Evolutionary conservation across 2,329 filamentous ascomycete genomes (phyloP).

Genomic region (Venturia aucupariae): DNA sequence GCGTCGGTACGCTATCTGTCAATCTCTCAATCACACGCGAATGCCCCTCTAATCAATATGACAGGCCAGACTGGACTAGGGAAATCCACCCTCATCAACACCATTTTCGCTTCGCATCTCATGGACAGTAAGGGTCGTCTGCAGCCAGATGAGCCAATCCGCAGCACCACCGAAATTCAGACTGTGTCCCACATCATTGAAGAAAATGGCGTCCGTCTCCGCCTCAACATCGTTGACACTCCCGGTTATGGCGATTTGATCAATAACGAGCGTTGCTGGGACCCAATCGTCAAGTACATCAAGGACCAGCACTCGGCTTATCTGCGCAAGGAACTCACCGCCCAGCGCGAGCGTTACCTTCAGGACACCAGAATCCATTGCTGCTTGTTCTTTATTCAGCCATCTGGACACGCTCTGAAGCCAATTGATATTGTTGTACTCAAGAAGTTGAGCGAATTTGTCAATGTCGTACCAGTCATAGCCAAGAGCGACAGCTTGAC

Average conservation of each 20-base stretch:
- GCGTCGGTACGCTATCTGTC: slow-evolving; percentile 66
- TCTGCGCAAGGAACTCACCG: slow-evolving; percentile 97
- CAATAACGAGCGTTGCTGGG: slow-evolving; percentile 99
- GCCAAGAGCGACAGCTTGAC: slow-evolving; percentile 97
- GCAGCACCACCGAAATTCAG: slow-evolving; percentile 96
- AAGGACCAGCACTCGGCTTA: slow-evolving; percentile 99
- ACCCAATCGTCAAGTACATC: slow-evolving; percentile 99
- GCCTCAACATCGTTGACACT: slow-evolving; percentile 98
- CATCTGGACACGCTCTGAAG: slow-evolving; percentile 95
- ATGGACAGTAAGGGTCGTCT: slow-evolving; percentile 98
- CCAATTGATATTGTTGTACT: slow-evolving; percentile 98
- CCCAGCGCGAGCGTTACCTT: slow-evolving; percentile 97
- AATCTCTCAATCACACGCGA: neutral
- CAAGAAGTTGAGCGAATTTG: slow-evolving; percentile 98
- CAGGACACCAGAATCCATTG: slow-evolving; percentile 99
- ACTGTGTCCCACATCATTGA: slow-evolving; percentile 97
- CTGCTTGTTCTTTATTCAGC: slow-evolving; percentile 99
- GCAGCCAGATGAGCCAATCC: slow-evolving; percentile 82
- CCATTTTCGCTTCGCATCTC: slow-evolving; percentile 98
- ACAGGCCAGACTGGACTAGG: slow-evolving; percentile 94
- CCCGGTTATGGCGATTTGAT: slow-evolving; percentile 97
- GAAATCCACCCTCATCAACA: slow-evolving; percentile 99
- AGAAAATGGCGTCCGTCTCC: slow-evolving; percentile 95
- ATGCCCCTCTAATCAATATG: slow-evolving; percentile 24
- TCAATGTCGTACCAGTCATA: slow-evolving; percentile 98